These are phyloP conservation scores for Talaromyces albobiverticillius DNA, from an alignment of 2,329 filamentous ascomycete genomes.

Conservation along the genomic window DNA sequence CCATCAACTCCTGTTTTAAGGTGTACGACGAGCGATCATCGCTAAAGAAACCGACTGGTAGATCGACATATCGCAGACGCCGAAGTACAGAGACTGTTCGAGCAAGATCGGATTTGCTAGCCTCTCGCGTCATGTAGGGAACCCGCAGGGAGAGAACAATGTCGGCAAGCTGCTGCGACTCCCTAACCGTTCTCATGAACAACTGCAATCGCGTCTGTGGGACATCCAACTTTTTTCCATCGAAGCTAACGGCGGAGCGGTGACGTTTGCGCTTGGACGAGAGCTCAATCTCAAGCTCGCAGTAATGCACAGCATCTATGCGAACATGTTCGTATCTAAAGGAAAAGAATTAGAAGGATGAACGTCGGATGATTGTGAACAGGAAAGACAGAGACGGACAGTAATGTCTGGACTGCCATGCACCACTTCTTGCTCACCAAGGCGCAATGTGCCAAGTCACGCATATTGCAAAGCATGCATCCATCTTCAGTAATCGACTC, in stretches of 20 bases:
- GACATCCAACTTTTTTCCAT: constrained; percentile 76
- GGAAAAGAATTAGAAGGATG: background rate
- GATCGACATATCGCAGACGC: constrained; percentile 82
- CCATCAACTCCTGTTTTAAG: constrained; percentile 79
- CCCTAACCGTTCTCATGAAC: constrained; percentile 76
- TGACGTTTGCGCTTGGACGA: constrained; percentile 74
- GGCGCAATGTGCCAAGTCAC: constrained; percentile 78
- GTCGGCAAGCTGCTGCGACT: constrained; percentile 67
- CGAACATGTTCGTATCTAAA: constrained; percentile 80
- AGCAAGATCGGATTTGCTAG: constrained; percentile 77
- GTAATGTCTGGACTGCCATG: constrained; percentile 51
- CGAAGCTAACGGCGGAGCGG: constrained; percentile 68
- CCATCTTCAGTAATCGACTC: constrained; percentile 72
- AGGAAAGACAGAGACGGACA: constrained; percentile 54
- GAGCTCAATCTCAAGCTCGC: constrained; percentile 77
- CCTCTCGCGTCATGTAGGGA: constrained; percentile 92
- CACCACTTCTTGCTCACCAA: constrained; percentile 73
- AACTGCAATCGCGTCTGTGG: constrained; percentile 72
- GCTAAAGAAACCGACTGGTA: constrained; percentile 81
- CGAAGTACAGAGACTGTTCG: constrained; percentile 80
- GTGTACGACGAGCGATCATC: constrained; percentile 74
- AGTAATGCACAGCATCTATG: constrained; percentile 94
- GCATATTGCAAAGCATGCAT: constrained; percentile 91
- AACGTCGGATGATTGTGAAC: no score
- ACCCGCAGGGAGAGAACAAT: constrained; percentile 78